phyloP scores from a whole-genome alignment of 129 eudicot genomes.

The Centrapalus pauciflorus region DNA sequence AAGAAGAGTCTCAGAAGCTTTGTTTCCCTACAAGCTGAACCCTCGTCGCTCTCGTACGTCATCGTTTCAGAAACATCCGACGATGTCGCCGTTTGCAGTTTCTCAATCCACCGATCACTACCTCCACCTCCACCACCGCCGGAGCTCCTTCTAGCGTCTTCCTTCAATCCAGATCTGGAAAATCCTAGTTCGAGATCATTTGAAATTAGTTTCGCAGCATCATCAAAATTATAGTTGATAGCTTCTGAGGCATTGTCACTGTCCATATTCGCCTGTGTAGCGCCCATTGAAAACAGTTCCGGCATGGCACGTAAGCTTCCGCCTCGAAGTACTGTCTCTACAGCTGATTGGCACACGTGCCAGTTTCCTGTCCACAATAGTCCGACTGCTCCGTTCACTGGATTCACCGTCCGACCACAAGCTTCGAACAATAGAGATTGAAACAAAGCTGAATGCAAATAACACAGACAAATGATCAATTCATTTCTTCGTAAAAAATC shows the following conservation, averaged over 20 bases:
- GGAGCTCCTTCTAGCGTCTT: constrained; percentile 7
- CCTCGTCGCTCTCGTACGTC: constrained; percentile 40
- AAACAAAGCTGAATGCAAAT: constrained; percentile 37
- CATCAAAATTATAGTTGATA: constrained; percentile 10
- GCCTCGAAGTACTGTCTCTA: constrained; percentile 64
- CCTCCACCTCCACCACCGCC: constrained; percentile 11
- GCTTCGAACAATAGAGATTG: constrained; percentile 32
- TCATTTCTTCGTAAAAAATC: not conserved
- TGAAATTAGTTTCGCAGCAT: not conserved
- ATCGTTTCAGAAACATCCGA: constrained; percentile 49
- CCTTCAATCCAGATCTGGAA: constrained; percentile 4
- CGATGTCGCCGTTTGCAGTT: constrained; percentile 13
- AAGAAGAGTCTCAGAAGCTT: constrained; percentile 43
- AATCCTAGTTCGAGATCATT: constrained; percentile 1
- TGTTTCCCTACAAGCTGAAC: constrained; percentile 24
- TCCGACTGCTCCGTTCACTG: constrained; percentile 64
- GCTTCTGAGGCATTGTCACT: constrained; percentile 20
- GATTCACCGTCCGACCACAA: constrained; percentile 37
- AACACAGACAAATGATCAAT: not conserved
- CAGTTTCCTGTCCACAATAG: constrained; percentile 74
- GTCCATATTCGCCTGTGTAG: not conserved
- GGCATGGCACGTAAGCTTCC: constrained; percentile 35
- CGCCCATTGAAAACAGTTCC: constrained; percentile 2
- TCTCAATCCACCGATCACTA: constrained; percentile 19
- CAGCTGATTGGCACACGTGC: constrained; percentile 69